Conservation (phyloP, 108 stramenopile genomes). For the Pinguiococcus pyrenoidosus region DNA sequence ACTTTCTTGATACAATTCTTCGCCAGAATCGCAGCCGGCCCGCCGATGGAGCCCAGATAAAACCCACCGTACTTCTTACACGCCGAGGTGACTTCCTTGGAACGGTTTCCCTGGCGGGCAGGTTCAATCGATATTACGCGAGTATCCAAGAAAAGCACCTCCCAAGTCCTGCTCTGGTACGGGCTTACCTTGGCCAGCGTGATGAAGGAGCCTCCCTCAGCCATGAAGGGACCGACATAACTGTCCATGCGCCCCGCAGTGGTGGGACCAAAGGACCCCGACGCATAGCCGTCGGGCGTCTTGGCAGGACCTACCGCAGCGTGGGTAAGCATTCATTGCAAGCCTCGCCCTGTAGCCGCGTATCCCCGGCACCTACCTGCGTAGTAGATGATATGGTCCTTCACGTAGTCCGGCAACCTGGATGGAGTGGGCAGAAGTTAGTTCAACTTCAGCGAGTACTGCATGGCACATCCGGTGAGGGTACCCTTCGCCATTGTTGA, state of each 20-base stretch:
- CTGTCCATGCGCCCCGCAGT: constrained; percentile 95
- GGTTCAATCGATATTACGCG: not conserved
- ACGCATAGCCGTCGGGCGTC: constrained; percentile 86
- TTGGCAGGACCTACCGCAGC: constrained; percentile 72
- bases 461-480: too few relatives aligned
- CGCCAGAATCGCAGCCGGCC: constrained; percentile 87
- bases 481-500: constrained; percentile 80
- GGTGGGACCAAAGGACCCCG: constrained; percentile 86
- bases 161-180: not conserved
- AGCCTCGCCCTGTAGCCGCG: too few relatives aligned
- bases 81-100: constrained; percentile 74
- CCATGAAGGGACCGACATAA: constrained; percentile 83
- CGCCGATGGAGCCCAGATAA: constrained; percentile 87
- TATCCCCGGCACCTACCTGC: too few relatives aligned
- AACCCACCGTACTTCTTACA: constrained; percentile 92
- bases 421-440: too few relatives aligned
- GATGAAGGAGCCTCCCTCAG: constrained; percentile 71
- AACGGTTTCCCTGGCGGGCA: too few relatives aligned
- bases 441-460: too few relatives aligned
- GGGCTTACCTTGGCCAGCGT: constrained; percentile 73
- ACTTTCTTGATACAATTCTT: constrained; percentile 89
- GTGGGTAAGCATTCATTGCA: too few relatives aligned
- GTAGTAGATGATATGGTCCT: constrained; percentile 87
- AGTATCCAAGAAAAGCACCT: not conserved
- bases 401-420: constrained; percentile 83